phyloP scores from a whole-genome alignment of 2,329 filamentous ascomycete genomes.

The Colletotrichum camelliae region DNA sequence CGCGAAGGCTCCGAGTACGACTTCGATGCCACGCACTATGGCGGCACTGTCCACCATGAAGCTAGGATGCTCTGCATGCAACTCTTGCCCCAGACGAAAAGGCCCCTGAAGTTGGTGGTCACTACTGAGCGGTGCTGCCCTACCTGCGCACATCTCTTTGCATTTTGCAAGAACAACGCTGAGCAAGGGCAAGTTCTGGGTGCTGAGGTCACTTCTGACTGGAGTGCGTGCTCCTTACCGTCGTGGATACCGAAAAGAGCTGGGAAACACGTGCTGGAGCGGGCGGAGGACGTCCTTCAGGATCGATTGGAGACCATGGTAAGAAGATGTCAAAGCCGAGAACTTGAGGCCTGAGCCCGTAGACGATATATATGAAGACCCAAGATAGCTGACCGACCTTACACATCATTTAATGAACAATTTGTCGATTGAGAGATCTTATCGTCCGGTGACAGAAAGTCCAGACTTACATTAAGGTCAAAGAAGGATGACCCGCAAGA shows the following conservation, averaged over 20 bases:
- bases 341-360: not conserved
- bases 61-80: not conserved
- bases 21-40: not conserved
- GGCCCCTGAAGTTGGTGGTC: not conserved
- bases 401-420: not conserved
- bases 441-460: no score
- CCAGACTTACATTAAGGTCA: not conserved
- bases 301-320: not conserved
- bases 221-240: not conserved
- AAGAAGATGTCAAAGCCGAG: not conserved
- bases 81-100: not conserved
- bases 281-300: not conserved
- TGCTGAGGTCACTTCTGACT: not conserved
- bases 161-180: not conserved
- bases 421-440: not conserved
- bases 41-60: not conserved
- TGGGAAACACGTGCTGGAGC: not conserved
- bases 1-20: not conserved
- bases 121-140: not conserved
- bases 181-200: not conserved
- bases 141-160: not conserved
- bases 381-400: not conserved
- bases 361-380: not conserved
- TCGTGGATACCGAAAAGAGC: not conserved
- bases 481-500: not conserved